Percentiles rank a stretch among this genome's conserved stretches.
phyloP scores from a whole-genome alignment of 139 green algal species.

The Zygnema cylindricum region DNA sequence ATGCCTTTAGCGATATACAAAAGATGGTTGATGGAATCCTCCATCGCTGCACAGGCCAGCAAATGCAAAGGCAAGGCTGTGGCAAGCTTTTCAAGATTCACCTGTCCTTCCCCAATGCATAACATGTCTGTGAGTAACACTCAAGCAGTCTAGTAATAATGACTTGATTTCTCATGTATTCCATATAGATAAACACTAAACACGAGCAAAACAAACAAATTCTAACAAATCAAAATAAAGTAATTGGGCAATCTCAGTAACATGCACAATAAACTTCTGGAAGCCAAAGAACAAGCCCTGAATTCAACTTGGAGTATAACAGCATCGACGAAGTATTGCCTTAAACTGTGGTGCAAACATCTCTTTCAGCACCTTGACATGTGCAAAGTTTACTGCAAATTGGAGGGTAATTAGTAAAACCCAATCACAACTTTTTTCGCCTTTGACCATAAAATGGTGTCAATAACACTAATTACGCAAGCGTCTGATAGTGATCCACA shows the following conservation, averaged over 20 bases:
- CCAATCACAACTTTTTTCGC: too few relatives aligned
- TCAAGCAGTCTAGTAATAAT: neutral
- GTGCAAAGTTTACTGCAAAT: too few relatives aligned
- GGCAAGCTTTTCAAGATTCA: slow-evolving; percentile 21
- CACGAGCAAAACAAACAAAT: neutral
- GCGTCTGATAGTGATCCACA: too few relatives aligned
- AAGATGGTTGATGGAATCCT: neutral
- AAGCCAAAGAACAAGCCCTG: too few relatives aligned
- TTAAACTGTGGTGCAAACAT: too few relatives aligned
- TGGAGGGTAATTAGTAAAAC: too few relatives aligned
- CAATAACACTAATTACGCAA: too few relatives aligned
- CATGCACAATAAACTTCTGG: neutral
- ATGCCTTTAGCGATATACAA: neutral
- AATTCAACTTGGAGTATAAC: too few relatives aligned
- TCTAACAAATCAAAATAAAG: neutral
- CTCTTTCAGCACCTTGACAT: too few relatives aligned
- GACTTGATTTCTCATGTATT: neutral
- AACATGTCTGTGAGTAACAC: neutral
- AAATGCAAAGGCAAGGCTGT: neutral
- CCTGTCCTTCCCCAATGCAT: neutral
- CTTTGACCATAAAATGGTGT: too few relatives aligned
- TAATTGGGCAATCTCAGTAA: neutral
- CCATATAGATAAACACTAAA: neutral
- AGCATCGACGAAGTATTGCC: too few relatives aligned
- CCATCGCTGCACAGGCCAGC: neutral